phyloP scores from a whole-genome alignment of 2,329 filamentous ascomycete species.

The Cadophora malorum region DNA sequence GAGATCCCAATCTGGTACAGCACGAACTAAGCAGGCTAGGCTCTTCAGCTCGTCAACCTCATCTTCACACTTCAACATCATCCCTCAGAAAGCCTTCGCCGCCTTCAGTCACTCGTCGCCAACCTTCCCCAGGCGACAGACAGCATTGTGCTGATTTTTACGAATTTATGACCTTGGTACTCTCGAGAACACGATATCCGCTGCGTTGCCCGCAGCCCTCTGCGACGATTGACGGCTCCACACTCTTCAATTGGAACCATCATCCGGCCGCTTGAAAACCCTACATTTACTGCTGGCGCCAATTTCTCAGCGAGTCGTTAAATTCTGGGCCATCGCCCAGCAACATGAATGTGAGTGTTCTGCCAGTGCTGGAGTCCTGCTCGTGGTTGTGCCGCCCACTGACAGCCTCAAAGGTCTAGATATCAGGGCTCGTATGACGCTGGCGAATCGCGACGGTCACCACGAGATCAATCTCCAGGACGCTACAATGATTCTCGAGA shows the following conservation, averaged over 20 bases:
- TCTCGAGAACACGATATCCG: background rate
- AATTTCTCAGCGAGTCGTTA: slow-evolving; percentile 8
- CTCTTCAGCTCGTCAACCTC: slow-evolving; percentile 12
- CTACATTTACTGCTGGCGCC: background rate
- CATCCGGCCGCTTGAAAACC: background rate
- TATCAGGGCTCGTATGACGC: slow-evolving; percentile 47
- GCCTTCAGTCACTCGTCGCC: background rate
- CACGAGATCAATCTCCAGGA: slow-evolving; percentile 49
- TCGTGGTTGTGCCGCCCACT: slow-evolving; percentile 19
- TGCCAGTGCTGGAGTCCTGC: background rate
- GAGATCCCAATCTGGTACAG: background rate
- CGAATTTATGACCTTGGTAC: background rate
- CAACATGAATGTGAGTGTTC: slow-evolving; percentile 28
- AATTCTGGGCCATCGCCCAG: slow-evolving; percentile 24
- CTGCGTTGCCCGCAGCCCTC: slow-evolving; percentile 12
- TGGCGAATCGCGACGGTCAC: slow-evolving; percentile 48
- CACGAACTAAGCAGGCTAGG: slow-evolving; percentile 1
- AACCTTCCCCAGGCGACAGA: background rate
- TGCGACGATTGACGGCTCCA: slow-evolving; percentile 14
- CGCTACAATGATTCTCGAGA: slow-evolving; percentile 44
- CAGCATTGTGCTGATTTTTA: background rate
- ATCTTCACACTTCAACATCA: slow-evolving; percentile 1
- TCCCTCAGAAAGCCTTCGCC: background rate
- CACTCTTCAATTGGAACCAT: slow-evolving; percentile 6
- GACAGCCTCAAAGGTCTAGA: slow-evolving; percentile 40